These are phyloP conservation scores for Monosporozyma yasuniensis DNA, from an alignment of 805 yeast genomes.

Conservation along the genomic window DNA sequence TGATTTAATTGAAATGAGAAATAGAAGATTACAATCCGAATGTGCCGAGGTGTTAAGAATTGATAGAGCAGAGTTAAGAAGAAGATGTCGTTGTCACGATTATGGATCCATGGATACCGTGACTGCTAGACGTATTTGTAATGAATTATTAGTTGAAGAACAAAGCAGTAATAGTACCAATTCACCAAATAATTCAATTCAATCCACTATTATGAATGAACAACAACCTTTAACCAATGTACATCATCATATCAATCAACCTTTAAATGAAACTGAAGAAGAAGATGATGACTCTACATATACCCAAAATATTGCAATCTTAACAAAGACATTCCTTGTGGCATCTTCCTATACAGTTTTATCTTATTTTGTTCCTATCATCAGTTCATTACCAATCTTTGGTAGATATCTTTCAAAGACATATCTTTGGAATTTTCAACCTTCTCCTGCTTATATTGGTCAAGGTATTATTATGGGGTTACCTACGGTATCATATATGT, in stretches of 20 bases:
- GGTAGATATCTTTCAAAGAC: constrained; percentile 52
- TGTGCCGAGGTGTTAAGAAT: constrained; percentile 23
- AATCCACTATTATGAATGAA: background rate
- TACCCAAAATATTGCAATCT: constrained; percentile 49
- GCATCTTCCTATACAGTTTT: constrained; percentile 67
- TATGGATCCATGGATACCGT: constrained; percentile 14
- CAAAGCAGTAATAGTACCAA: background rate
- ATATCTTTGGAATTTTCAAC: constrained; percentile 83
- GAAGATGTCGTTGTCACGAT: constrained; percentile 2
- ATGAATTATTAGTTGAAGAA: background rate
- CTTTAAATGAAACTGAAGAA: background rate
- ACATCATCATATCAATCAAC: background rate
- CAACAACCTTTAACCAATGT: background rate
- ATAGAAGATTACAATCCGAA: constrained; percentile 15
- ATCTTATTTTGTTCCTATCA: constrained; percentile 64
- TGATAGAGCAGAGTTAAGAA: constrained; percentile 6
- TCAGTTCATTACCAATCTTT: constrained; percentile 65
- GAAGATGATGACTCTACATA: constrained; percentile 1
- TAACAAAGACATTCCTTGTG: constrained; percentile 50
- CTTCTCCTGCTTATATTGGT: constrained; percentile 95
- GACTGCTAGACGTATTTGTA: constrained; percentile 8
- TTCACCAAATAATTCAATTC: background rate
- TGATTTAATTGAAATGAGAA: constrained; percentile 30
- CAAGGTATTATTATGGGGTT: constrained; percentile 98
- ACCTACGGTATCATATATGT: constrained; percentile 83